Evolutionary conservation across 2,329 filamentous ascomycete species (phyloP), one percentile per base, ranked within the genome.

Genomic region (Colletotrichum sansevieriae): DNA sequence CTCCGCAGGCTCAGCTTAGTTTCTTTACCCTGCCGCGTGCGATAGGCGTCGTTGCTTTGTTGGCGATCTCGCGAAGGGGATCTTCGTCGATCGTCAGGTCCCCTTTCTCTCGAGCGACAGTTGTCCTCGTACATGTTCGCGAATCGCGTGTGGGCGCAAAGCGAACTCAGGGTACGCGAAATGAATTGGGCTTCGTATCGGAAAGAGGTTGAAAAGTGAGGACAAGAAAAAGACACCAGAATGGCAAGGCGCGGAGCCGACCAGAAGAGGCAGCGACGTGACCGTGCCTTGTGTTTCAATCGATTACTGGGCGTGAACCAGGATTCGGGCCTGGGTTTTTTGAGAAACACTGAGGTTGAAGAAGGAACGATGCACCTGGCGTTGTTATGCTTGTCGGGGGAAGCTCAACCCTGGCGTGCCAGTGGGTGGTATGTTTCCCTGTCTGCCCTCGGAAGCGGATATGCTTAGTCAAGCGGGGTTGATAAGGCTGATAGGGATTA

Each of bases 11-110:
- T 72, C 69, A 66, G 63, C 67, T 67, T 71, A 65, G 64, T 64
- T 49, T 66, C 76, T 82, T 83, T 83, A 83, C 82, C 84, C 82
- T 85, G 83, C 81, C 83, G 80, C 80, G 81, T 79, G 78, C 78
- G 82, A 75, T 80, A 78, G 77, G 79, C 78, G 73, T 82, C 79
- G 74, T 79, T 76, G 75, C 76, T 74, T 18, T 63, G 62, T 8
- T 65, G 62, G 25, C 68, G 68, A 55, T 71, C 67, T 70, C 69
- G 61, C 39, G 52, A 51, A 66, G 66, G 65, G 59, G 69, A 70
- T 62, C 66, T 71, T 61, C 71, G 62, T 46, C 70, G 55, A 35
- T 73, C 68, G 43, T 74, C 18, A 39, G 63, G 64, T 68, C 67
- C 67, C 67, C 67, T 66, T 64, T 62, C 63, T 25, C 51, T 62